Conservation (phyloP, 2,329 filamentous ascomycete species). For the Penicillium expansum region DNA sequence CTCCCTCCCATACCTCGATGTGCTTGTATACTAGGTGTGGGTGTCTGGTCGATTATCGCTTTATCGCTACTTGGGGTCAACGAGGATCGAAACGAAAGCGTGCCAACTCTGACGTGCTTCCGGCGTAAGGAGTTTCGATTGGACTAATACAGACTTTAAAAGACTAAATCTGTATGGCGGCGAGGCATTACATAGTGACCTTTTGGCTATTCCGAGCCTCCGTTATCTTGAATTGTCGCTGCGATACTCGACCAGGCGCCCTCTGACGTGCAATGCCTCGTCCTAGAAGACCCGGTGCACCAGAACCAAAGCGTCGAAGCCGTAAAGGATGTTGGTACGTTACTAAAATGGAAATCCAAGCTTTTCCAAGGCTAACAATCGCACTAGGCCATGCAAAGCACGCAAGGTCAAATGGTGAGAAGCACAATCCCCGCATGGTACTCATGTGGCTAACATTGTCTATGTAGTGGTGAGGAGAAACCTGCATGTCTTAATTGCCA, state of each 20-base stretch:
- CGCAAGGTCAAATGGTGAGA: slow-evolving; percentile 72
- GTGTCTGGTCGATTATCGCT: slow-evolving; percentile 38
- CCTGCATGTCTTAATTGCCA: slow-evolving; percentile 71
- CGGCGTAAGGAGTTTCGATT: slow-evolving; percentile 10
- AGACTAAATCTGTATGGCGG: slow-evolving; percentile 24
- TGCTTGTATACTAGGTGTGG: slow-evolving; percentile 34
- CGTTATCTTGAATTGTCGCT: slow-evolving; percentile 11
- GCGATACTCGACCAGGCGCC: slow-evolving; percentile 15
- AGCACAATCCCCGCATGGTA: background rate
- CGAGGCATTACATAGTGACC: slow-evolving; percentile 18
- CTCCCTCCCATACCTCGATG: slow-evolving; percentile 36
- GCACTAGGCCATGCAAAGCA: slow-evolving; percentile 69
- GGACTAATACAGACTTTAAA: background rate
- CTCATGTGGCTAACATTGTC: slow-evolving; percentile 11
- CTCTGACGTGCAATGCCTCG: slow-evolving; percentile 54
- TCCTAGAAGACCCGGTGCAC: slow-evolving; percentile 61
- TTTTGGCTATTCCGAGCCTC: slow-evolving; percentile 22
- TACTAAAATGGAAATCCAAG: background rate
- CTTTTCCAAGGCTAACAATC: background rate
- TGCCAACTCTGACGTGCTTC: slow-evolving; percentile 9
- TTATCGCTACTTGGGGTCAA: slow-evolving; percentile 35
- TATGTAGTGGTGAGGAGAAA: slow-evolving; percentile 67
- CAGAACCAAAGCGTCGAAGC: slow-evolving; percentile 64
- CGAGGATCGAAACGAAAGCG: slow-evolving; percentile 28
- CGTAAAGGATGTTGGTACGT: slow-evolving; percentile 67